phyloP scores from a whole-genome alignment of 768 basidiomycete genomes.

The Sistotremastrum suecicum region DNA sequence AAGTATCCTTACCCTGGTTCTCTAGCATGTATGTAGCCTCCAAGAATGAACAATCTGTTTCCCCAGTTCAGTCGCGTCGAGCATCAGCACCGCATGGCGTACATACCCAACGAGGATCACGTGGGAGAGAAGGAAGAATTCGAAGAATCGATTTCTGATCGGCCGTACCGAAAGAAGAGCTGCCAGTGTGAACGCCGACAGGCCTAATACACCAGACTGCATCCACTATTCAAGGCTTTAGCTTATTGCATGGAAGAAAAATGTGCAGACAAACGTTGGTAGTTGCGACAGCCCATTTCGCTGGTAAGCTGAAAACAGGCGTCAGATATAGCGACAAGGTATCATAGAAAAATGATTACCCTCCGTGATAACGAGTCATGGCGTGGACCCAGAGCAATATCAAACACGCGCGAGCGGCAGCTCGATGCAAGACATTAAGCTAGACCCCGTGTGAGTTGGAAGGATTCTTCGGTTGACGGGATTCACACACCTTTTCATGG shows the following conservation, averaged over 20 bases:
- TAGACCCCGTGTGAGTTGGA: conserved; percentile 8
- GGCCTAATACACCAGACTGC: conserved; percentile 13
- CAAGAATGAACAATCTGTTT: conserved; percentile 25
- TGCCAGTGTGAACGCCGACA: conserved; percentile 21
- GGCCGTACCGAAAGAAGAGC: conserved; percentile 25
- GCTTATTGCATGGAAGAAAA: conserved; percentile 19
- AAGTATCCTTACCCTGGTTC: conserved; percentile 10
- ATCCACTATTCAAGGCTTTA: conserved; percentile 16
- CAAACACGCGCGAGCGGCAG: conserved; percentile 26
- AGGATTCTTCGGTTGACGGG: neutral
- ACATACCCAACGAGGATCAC: conserved; percentile 16
- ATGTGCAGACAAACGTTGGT: conserved; percentile 18
- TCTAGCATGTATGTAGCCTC: conserved; percentile 24
- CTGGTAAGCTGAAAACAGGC: neutral
- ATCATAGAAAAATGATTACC: conserved; percentile 1
- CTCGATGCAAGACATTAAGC: conserved; percentile 33
- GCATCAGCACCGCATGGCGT: neutral
- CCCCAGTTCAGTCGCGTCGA: neutral
- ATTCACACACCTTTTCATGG: conserved; percentile 31
- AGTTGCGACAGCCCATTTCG: neutral
- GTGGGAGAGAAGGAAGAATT: conserved; percentile 22
- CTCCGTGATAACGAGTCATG: conserved; percentile 9
- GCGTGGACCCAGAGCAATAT: conserved; percentile 32
- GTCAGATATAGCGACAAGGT: conserved; percentile 1
- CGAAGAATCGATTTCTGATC: conserved; percentile 25